These are phyloP conservation scores for Nitzschia sp. DNA, from an alignment of 108 stramenopile genomes.

Conservation along the genomic window DNA sequence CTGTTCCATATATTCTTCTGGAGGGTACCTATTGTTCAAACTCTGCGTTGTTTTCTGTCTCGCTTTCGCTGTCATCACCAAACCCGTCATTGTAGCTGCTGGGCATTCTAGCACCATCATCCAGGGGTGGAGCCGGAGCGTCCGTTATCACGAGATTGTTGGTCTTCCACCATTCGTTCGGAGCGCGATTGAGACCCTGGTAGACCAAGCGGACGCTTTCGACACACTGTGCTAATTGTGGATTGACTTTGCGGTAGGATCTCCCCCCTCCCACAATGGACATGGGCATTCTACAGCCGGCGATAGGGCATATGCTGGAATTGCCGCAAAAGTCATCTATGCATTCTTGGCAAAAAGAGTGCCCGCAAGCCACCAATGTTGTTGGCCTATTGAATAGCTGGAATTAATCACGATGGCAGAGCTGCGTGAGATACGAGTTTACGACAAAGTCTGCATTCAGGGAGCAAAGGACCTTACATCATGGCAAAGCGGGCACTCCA, in stretches of 20 bases:
- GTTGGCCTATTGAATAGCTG: conserved; percentile 39
- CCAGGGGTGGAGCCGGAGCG: background rate
- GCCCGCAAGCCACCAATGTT: conserved; percentile 35
- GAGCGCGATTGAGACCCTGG: conserved; percentile 16
- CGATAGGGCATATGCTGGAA: conserved; percentile 25
- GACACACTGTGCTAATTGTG: conserved; percentile 38
- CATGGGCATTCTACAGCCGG: conserved; percentile 42
- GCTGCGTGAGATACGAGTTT: background rate
- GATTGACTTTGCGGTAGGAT: conserved; percentile 38
- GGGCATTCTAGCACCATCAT: background rate
- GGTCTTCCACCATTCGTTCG: conserved; percentile 24
- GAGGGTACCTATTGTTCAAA: too few relatives aligned
- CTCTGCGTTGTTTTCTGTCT: conserved; percentile 16
- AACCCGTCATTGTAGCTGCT: background rate
- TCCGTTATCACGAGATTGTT: background rate
- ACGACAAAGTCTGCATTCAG: too few relatives aligned
- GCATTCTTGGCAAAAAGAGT: conserved; percentile 38
- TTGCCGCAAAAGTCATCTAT: conserved; percentile 33
- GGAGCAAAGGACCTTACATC: too few relatives aligned
- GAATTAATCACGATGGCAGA: background rate
- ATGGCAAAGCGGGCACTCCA: conserved; percentile 34
- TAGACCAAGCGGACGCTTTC: conserved; percentile 29
- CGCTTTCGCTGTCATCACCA: conserved; percentile 8
- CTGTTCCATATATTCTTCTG: too few relatives aligned
- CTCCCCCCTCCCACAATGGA: conserved; percentile 34